A percentile compares a stretch with the other conserved stretches of the same genome.
Conservation (phyloP, 2,329 filamentous ascomycete species). For the Penicillium sp. region DNA sequence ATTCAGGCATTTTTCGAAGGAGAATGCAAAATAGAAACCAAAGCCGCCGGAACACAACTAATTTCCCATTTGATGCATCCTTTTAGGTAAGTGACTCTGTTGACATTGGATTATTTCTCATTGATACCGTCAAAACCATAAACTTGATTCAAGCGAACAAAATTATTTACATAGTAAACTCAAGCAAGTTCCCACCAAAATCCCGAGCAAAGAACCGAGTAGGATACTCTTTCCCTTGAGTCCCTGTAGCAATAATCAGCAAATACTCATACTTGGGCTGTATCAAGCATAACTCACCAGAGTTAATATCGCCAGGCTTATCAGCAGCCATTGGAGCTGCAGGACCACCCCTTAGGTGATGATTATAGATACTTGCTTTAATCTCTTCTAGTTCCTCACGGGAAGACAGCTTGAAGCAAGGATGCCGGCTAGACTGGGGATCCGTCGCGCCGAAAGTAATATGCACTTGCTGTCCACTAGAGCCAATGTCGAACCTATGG, state of each 20-base stretch:
- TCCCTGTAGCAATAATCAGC: constrained; percentile 37
- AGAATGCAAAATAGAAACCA: too few relatives aligned
- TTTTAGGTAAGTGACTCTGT: not conserved
- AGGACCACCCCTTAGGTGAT: constrained; percentile 48
- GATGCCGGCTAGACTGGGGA: constrained; percentile 49
- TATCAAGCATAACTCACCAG: constrained; percentile 28
- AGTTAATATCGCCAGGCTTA: constrained; percentile 50
- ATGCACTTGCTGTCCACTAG: constrained; percentile 55
- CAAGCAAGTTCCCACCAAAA: constrained; percentile 54
- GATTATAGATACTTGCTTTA: constrained; percentile 51
- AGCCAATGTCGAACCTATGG: constrained; percentile 54
- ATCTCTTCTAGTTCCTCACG: constrained; percentile 49
- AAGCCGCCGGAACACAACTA: too few relatives aligned
- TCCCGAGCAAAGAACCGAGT: constrained; percentile 61
- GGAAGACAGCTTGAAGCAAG: constrained; percentile 56
- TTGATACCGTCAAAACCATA: not conserved
- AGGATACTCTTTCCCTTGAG: constrained; percentile 58
- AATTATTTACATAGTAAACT: constrained; percentile 48
- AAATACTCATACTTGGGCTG: not conserved
- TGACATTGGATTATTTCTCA: not conserved
- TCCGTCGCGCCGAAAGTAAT: constrained; percentile 48
- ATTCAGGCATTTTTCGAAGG: too few relatives aligned
- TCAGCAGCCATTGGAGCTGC: constrained; percentile 56
- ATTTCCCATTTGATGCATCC: too few relatives aligned
- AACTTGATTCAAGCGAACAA: not conserved